Percentiles rank a stretch among this genome's conserved stretches.
phyloP scores from a whole-genome alignment of 2,329 filamentous ascomycete genomes.

The Orbilia blumenaviensis region DNA sequence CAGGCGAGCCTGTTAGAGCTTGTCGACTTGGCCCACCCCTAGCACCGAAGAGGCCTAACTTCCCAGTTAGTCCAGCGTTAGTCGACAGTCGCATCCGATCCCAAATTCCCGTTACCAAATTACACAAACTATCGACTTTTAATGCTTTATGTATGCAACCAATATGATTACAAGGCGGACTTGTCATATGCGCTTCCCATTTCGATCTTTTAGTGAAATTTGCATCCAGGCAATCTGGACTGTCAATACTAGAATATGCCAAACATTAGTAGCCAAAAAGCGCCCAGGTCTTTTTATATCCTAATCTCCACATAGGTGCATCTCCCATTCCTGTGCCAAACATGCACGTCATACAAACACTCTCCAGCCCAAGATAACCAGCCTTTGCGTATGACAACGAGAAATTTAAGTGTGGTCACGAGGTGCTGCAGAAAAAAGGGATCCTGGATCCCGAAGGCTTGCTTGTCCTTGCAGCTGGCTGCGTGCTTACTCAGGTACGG shows the following conservation, averaged over 20 bases:
- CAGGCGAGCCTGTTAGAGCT: constrained; percentile 40
- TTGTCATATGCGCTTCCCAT: constrained; percentile 7
- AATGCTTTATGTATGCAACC: neutral
- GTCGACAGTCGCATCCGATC: constrained; percentile 33
- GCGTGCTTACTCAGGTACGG: neutral
- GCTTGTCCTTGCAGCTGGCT: constrained; percentile 4
- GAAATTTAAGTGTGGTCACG: constrained; percentile 1
- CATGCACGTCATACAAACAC: constrained; percentile 33
- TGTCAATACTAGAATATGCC: constrained; percentile 2
- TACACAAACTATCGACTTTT: constrained; percentile 6
- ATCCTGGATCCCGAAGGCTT: neutral
- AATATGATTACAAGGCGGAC: constrained; percentile 16
- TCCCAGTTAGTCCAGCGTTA: constrained; percentile 17
- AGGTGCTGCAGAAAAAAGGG: neutral
- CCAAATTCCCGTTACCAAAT: constrained; percentile 48
- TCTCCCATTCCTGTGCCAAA: constrained; percentile 15
- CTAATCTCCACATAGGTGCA: constrained; percentile 3
- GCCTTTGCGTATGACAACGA: neutral
- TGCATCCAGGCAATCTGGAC: neutral
- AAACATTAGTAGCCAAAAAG: constrained; percentile 12
- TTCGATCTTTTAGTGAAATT: neutral
- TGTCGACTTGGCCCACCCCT: constrained; percentile 25
- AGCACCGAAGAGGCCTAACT: constrained; percentile 42
- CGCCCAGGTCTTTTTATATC: constrained; percentile 6
- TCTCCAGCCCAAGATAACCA: neutral